Percentiles rank a stretch among this genome's conserved stretches.
These are phyloP conservation scores for Artemisia argyi DNA, from an alignment of 129 eudicot species.

Conservation along the genomic window DNA sequence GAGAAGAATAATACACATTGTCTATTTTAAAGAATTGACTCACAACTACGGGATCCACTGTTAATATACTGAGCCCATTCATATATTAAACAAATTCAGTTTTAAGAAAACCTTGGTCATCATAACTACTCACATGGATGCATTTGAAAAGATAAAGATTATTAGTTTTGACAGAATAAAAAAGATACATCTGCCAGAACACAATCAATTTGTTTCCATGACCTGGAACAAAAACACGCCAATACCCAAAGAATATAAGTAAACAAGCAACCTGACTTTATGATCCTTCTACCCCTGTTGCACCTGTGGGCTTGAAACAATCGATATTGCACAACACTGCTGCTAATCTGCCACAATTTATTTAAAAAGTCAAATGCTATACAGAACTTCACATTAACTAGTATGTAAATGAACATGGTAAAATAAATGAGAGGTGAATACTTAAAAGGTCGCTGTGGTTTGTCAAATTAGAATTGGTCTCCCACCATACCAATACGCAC, in stretches of 20 bases:
- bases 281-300: slow-evolving; percentile 54
- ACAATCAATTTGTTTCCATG: slow-evolving; percentile 19
- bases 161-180: slow-evolving; percentile 36
- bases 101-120: background rate
- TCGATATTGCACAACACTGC: slow-evolving; percentile 88
- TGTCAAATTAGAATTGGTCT: too few relatives aligned
- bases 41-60: background rate
- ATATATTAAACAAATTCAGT: too few relatives aligned
- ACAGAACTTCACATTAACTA: background rate
- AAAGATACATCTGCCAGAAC: slow-evolving; percentile 37
- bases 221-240: slow-evolving; percentile 18
- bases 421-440: too few relatives aligned
- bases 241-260: slow-evolving; percentile 21
- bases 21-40: too few relatives aligned
- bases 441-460: too few relatives aligned
- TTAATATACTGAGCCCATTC: background rate
- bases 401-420: background rate
- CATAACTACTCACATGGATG: slow-evolving; percentile 10
- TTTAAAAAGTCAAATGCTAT: slow-evolving; percentile 31
- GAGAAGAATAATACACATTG: too few relatives aligned
- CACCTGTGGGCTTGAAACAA: slow-evolving; percentile 86
- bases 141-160: slow-evolving; percentile 18
- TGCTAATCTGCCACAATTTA: slow-evolving; percentile 71
- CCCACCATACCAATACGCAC: too few relatives aligned
- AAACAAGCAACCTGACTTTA: slow-evolving; percentile 32